Base-by-base conservation (phyloP, 2,329 filamentous ascomycete genomes). In the Cordyceps fumosorosea region DNA sequence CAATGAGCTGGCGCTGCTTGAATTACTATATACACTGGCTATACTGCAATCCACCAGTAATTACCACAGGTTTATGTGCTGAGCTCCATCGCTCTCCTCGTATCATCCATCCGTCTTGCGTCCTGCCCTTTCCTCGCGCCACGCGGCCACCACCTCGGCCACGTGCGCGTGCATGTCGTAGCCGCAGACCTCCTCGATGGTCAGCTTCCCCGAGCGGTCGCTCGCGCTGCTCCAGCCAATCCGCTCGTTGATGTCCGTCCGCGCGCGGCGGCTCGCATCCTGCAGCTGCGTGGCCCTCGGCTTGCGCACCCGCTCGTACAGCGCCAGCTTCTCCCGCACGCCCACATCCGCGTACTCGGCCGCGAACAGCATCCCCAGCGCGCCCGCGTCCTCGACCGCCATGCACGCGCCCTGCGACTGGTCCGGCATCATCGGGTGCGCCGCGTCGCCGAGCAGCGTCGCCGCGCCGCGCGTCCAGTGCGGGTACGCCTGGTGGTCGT, bases 371-470 rank as follows among this genome's bases (percentile, higher is more conserved):
- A 86, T 81, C 0, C 84, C 84, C 1, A 88, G 72, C 0, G 81
- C 82, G 0, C 81, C 85, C 0, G 84, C 82, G 63, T 88, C 84
- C 68, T 88, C 84, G 42, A 87, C 84, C 0, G 85, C 84, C 83
- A 85, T 85, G 67, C 84, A 86, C 0, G 85, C 85, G 6, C 86
- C 86, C 71, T 89, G 85, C 62, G 81, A 84, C 69, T 88, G 86
- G 68, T 89, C 79, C 2, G 85, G 85, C 80, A 88, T 83, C 83
- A 86, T 87, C 18, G 86, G 85, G 69, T 88, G 85, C 4, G 78
- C 85, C 16, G 86, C 85, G 70, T 89, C 86, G 6, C 86, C 86
- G 16, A 88, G 68, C 1, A 88, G 71, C 64, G 80, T 82, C 3
- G 78, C 79, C 20, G 72, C 75, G 5, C 72, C 74, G 62, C 79